These are phyloP conservation scores for Tuber indicum DNA, from an alignment of 495 filamentous ascomycete species.

Conservation along the genomic window DNA sequence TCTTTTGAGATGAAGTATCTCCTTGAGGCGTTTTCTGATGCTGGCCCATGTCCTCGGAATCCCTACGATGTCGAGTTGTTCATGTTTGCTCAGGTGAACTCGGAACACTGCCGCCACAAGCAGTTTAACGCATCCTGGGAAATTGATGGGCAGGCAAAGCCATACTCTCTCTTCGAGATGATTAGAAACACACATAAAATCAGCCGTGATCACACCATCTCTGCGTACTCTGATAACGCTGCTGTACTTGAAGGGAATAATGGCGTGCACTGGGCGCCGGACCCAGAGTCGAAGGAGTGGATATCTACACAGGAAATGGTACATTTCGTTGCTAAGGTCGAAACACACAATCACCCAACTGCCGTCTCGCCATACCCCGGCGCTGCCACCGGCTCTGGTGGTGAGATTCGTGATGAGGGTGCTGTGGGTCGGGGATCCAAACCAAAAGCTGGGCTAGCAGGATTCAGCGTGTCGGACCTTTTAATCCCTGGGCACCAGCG, in stretches of 20 bases:
- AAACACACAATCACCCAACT: conserved; percentile 97
- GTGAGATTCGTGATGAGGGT: conserved; percentile 90
- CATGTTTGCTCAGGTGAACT: conserved; percentile 98
- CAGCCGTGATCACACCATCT: conserved; percentile 72
- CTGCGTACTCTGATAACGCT: conserved; percentile 95
- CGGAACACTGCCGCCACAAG: conserved; percentile 67
- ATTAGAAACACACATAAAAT: conserved; percentile 85
- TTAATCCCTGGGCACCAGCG: conserved; percentile 71
- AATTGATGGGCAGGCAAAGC: conserved; percentile 80
- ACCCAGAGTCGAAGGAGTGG: conserved; percentile 79
- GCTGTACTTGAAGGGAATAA: conserved; percentile 72
- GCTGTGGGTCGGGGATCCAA: conserved; percentile 87
- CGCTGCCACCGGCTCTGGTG: conserved; percentile 90
- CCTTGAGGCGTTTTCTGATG: conserved; percentile 69
- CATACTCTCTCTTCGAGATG: conserved; percentile 80
- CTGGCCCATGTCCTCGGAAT: conserved; percentile 59
- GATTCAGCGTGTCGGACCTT: conserved; percentile 91
- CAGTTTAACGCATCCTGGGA: conserved; percentile 97
- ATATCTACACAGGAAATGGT: conserved; percentile 76
- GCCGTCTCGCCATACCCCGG: conserved; percentile 82
- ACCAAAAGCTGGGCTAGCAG: conserved; percentile 86
- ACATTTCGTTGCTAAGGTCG: conserved; percentile 87
- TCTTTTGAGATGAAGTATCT: conserved; percentile 88
- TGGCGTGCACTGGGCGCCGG: conserved; percentile 76
- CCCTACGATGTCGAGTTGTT: conserved; percentile 92